Conservation (phyloP, 164 flowering plant species). For the Dillenia turbinata region DNA sequence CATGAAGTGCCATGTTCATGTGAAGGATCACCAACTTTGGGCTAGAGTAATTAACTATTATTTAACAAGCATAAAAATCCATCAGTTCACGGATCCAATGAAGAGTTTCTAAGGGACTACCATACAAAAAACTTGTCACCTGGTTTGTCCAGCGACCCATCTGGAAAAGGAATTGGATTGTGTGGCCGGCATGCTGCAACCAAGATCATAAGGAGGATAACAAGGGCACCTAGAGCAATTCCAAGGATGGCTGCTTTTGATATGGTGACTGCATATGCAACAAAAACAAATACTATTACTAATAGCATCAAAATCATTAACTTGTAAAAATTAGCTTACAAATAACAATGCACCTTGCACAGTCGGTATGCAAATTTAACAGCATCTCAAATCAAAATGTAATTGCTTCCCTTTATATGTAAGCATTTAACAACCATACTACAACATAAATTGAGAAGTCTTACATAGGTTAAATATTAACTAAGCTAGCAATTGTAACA, state of each 20-base stretch:
- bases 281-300: background rate
- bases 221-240: conserved; percentile 80
- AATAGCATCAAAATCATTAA: background rate
- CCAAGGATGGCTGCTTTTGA: conserved; percentile 92
- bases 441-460: too few relatives aligned
- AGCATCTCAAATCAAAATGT: too few relatives aligned
- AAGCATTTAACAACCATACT: too few relatives aligned
- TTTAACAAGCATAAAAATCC: background rate
- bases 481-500: too few relatives aligned
- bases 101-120: background rate
- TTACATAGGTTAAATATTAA: too few relatives aligned
- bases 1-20: conserved; percentile 99
- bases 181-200: conserved; percentile 75
- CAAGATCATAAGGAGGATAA: conserved; percentile 80
- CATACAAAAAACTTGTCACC: conserved; percentile 26
- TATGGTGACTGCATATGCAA: conserved; percentile 58
- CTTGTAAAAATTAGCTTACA: too few relatives aligned
- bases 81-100: too few relatives aligned
- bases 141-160: conserved; percentile 77
- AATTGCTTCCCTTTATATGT: too few relatives aligned
- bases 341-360: too few relatives aligned
- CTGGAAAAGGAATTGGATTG: conserved; percentile 47
- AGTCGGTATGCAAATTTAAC: too few relatives aligned
- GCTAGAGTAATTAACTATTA: conserved; percentile 54
- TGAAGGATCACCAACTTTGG: conserved; percentile 95